These are phyloP conservation scores for Gymnopus androsaceus DNA, from an alignment of 1,284 basidiomycete species.

Conservation along the genomic window DNA sequence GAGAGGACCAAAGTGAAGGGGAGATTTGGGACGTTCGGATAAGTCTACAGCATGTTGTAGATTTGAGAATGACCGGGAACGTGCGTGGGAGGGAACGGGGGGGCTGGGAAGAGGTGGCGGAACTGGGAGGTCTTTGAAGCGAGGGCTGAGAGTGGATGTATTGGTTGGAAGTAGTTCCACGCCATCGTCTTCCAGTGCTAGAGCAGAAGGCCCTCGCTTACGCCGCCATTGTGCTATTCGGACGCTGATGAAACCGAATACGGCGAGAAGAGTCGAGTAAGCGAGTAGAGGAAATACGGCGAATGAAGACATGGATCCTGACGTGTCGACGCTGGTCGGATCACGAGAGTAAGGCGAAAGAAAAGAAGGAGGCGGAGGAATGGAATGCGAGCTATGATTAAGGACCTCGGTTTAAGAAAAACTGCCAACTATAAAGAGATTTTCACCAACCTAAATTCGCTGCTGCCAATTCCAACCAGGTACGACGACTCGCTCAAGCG, in stretches of 20 bases:
- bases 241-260: conserved; percentile 16
- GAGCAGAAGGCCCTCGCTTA: conserved; percentile 3
- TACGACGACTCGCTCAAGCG: conserved; percentile 5
- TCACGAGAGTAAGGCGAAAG: conserved; percentile 1
- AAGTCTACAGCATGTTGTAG: conserved; percentile 4
- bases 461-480: neutral
- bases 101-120: conserved; percentile 16
- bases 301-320: conserved; percentile 1
- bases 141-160: conserved; percentile 12
- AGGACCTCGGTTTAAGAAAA: neutral
- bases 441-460: neutral
- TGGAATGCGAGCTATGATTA: neutral
- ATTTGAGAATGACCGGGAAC: conserved; percentile 5
- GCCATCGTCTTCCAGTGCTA: conserved; percentile 9
- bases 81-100: conserved; percentile 6
- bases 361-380: conserved; percentile 9
- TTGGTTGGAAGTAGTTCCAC: conserved; percentile 16
- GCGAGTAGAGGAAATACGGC: conserved; percentile 14
- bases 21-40: conserved; percentile 15
- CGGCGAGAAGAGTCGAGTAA: conserved; percentile 15
- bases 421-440: neutral
- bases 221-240: conserved; percentile 11
- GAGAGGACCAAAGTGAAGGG: conserved; percentile 17
- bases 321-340: neutral
- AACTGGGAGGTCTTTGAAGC: conserved; percentile 13